Conservation (phyloP, 2,329 filamentous ascomycete genomes). For the Neoarthrinium moseri region DNA sequence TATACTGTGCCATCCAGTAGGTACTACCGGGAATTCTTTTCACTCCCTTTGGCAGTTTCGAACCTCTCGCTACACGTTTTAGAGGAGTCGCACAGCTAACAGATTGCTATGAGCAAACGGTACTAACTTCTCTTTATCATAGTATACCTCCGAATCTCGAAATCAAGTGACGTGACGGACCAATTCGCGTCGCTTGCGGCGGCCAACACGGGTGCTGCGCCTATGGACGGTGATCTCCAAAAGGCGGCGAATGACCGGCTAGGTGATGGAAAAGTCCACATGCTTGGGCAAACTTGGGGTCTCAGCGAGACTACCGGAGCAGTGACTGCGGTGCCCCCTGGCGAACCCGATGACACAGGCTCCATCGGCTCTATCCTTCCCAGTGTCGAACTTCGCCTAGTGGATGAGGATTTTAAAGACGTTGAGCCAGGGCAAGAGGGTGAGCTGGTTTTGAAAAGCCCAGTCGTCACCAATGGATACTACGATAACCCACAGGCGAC, state of each 20-base stretch:
- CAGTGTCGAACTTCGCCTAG: conserved; percentile 32
- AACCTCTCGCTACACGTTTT: no score
- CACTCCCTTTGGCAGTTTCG: no score
- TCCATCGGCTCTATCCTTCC: conserved; percentile 42
- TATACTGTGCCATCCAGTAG: conserved; percentile 59
- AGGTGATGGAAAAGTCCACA: conserved; percentile 30
- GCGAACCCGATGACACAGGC: conserved; percentile 40
- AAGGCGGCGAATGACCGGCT: conserved; percentile 46
- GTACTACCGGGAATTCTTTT: no score
- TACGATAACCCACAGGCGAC: conserved; percentile 68
- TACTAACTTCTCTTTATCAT: no score
- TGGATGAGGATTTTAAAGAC: conserved; percentile 38
- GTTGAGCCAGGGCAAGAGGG: conserved; percentile 43
- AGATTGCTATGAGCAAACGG: no score
- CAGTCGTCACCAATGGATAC: conserved; percentile 71
- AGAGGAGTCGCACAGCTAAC: no score
- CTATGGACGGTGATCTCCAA: conserved; percentile 53
- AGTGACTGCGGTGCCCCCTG: conserved; percentile 41
- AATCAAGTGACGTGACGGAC: conserved; percentile 49
- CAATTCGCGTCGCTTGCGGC: conserved; percentile 48
- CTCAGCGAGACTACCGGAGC: conserved; percentile 52
- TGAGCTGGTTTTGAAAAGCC: conserved; percentile 68
- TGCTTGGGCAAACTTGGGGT: conserved; percentile 55
- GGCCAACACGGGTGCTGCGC: conserved; percentile 52
- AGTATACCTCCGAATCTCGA: conserved; percentile 59